These are phyloP conservation scores for Jamesozyma lodderae DNA, from an alignment of 805 yeast genomes.

Conservation along the genomic window DNA sequence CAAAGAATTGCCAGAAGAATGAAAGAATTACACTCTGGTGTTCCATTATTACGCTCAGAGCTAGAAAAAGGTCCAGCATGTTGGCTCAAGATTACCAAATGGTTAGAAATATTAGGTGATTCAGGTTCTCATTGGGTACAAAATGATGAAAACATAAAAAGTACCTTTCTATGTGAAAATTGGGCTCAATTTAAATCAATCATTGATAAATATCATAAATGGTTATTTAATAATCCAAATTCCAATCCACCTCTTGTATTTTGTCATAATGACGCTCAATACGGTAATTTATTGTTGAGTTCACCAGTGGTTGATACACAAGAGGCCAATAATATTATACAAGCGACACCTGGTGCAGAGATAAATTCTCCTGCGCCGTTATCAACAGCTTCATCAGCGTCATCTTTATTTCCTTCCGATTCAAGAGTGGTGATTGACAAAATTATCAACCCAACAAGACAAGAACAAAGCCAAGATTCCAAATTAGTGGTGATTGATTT, in stretches of 20 bases:
- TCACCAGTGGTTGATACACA: constrained; percentile 38
- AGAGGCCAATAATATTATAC: neutral
- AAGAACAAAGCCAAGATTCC: constrained; percentile 45
- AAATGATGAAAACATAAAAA: constrained; percentile 28
- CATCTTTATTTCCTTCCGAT: constrained; percentile 25
- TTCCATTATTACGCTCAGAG: constrained; percentile 54
- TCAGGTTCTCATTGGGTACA: constrained; percentile 29
- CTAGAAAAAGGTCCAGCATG: constrained; percentile 50
- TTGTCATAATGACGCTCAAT: constrained; percentile 95
- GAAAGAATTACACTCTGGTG: constrained; percentile 85
- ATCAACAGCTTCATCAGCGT: constrained; percentile 15
- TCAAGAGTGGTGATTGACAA: constrained; percentile 24
- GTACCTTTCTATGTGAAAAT: constrained; percentile 31
- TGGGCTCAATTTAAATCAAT: constrained; percentile 43
- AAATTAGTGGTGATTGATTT: constrained; percentile 90
- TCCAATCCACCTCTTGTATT: constrained; percentile 45
- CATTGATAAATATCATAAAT: constrained; percentile 46
- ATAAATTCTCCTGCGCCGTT: constrained; percentile 6
- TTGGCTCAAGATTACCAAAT: constrained; percentile 63
- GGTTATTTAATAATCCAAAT: constrained; percentile 42
- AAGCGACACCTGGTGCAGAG: neutral
- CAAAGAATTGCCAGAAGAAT: constrained; percentile 89
- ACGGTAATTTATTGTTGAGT: constrained; percentile 78
- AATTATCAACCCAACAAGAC: constrained; percentile 31
- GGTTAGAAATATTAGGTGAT: constrained; percentile 47